phyloP scores from a whole-genome alignment of 2,329 filamentous ascomycete species.

The Incumbomyces delicatus region DNA sequence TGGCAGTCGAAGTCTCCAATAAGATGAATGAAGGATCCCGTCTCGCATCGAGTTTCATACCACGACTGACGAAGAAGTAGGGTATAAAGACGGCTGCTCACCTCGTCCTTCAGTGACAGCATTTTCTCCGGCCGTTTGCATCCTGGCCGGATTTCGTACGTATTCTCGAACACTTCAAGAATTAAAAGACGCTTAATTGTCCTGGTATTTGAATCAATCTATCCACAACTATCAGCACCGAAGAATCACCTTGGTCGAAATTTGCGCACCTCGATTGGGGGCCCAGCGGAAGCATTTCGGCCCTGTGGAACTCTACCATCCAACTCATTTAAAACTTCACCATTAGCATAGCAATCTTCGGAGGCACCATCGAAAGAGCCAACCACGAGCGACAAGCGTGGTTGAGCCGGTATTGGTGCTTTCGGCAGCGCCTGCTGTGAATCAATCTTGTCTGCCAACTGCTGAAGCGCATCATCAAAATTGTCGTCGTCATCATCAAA shows the following conservation, averaged over 20 bases:
- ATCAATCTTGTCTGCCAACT: slow-evolving; percentile 18
- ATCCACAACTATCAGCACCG: slow-evolving; percentile 60
- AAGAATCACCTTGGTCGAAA: slow-evolving; percentile 23
- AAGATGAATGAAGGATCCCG: slow-evolving; percentile 72
- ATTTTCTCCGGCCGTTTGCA: slow-evolving; percentile 62
- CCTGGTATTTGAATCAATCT: slow-evolving; percentile 49
- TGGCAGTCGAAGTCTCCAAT: slow-evolving; percentile 63
- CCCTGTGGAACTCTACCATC: background rate
- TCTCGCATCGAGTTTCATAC: slow-evolving; percentile 67
- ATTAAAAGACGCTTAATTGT: slow-evolving; percentile 82
- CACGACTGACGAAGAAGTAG: slow-evolving; percentile 78
- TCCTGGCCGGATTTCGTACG: slow-evolving; percentile 56
- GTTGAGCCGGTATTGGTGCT: too few relatives aligned
- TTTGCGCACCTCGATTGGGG: slow-evolving; percentile 1
- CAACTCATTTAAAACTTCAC: background rate
- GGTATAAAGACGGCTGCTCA: slow-evolving; percentile 52
- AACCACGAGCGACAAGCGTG: slow-evolving; percentile 41
- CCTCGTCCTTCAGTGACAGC: slow-evolving; percentile 72
- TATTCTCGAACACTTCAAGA: slow-evolving; percentile 59
- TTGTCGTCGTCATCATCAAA: slow-evolving; percentile 25
- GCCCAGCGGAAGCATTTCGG: background rate
- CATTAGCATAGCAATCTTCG: background rate
- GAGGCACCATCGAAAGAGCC: slow-evolving; percentile 26
- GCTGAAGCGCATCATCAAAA: slow-evolving; percentile 22
- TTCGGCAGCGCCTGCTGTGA: slow-evolving; percentile 36